Percentiles rank a stretch among this genome's conserved stretches.
These are phyloP conservation scores for Cornus suecica DNA, from an alignment of 148 eudicot species.

Conservation along the genomic window DNA sequence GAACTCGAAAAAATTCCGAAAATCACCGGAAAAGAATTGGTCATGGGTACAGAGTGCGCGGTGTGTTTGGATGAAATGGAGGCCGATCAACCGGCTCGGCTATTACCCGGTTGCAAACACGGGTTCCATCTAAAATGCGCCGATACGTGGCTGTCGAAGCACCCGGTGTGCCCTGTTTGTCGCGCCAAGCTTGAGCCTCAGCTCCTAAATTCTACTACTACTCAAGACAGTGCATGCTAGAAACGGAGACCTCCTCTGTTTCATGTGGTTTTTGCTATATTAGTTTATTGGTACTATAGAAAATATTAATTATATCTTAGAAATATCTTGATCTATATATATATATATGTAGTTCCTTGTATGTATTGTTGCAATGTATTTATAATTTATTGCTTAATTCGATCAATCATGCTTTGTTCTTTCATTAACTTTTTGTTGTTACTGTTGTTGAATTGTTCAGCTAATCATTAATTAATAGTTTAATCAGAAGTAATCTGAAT, in stretches of 20 bases:
- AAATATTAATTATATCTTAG: too few relatives aligned
- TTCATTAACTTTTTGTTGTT: too few relatives aligned
- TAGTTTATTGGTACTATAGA: too few relatives aligned
- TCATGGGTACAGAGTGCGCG: conserved; percentile 73
- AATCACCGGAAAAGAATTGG: conserved; percentile 61
- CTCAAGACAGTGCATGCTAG: conserved; percentile 54
- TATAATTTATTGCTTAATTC: neutral
- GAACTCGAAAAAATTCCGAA: conserved; percentile 65
- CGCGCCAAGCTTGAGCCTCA: conserved; percentile 57
- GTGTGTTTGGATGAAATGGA: conserved; percentile 83
- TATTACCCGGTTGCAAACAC: conserved; percentile 94
- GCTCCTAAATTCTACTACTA: conserved; percentile 31
- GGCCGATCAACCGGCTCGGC: conserved; percentile 61
- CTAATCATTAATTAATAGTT: neutral
- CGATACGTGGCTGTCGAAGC: conserved; percentile 73
- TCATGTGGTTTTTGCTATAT: neutral
- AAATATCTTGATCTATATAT: too few relatives aligned
- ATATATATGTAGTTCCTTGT: too few relatives aligned
- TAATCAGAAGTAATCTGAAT: too few relatives aligned
- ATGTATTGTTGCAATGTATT: too few relatives aligned
- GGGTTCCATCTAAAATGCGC: conserved; percentile 88
- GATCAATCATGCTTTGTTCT: neutral
- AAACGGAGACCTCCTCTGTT: neutral
- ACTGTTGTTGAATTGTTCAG: too few relatives aligned
- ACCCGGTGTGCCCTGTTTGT: conserved; percentile 83